phyloP scores from a whole-genome alignment of 805 yeast species.

The Huiozyma sinensis region DNA sequence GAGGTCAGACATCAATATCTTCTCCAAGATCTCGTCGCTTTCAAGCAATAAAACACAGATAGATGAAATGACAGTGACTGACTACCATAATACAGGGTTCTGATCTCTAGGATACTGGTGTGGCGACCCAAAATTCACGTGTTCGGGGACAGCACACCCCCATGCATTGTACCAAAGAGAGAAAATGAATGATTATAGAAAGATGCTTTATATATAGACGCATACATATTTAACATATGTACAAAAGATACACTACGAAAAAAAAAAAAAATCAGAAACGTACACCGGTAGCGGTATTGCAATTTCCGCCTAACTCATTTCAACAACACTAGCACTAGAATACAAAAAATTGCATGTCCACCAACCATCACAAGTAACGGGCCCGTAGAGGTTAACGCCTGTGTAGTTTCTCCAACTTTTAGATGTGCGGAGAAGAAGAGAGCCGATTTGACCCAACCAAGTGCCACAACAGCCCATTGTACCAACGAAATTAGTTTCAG shows the following conservation, averaged over 20 bases:
- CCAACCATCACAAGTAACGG: conserved; percentile 6
- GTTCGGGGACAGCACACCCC: no score
- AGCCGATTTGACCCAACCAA: conserved; percentile 6
- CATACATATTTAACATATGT: neutral
- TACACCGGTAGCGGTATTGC: no score
- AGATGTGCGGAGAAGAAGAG: conserved; percentile 3
- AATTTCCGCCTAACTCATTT: conserved; percentile 8
- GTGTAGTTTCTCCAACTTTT: neutral
- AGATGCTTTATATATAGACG: neutral
- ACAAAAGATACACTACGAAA: neutral
- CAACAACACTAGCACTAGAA: conserved; percentile 12
- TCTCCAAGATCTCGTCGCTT: conserved; percentile 11
- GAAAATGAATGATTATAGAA: no score
- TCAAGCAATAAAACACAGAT: conserved; percentile 7
- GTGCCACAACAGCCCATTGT: conserved; percentile 5
- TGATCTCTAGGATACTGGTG: conserved; percentile 1
- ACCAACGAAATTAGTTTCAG: neutral
- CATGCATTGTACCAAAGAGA: no score
- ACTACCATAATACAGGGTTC: conserved; percentile 15
- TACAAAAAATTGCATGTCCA: conserved; percentile 13
- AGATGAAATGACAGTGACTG: conserved; percentile 10
- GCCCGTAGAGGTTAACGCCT: conserved; percentile 2
- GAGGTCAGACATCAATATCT: conserved; percentile 20
- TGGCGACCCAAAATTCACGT: no score
- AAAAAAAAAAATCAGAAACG: neutral